These are phyloP conservation scores for Aristolochia contorta DNA, from an alignment of 164 flowering plant genomes.

Conservation along the genomic window DNA sequence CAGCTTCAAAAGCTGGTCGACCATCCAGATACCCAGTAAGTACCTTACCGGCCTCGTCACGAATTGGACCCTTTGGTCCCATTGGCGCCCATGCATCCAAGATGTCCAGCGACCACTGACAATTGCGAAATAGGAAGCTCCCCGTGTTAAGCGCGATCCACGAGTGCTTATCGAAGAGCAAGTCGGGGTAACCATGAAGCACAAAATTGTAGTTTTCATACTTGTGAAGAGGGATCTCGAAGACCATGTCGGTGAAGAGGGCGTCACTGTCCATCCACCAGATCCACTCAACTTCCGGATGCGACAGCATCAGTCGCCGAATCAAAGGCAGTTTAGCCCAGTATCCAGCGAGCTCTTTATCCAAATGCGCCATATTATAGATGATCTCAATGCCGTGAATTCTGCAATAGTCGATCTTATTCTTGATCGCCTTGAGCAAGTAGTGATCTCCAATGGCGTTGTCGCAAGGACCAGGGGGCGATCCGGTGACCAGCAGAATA, in stretches of 20 bases:
- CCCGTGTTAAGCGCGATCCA: constrained; percentile 92
- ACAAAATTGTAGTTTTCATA: constrained; percentile 58
- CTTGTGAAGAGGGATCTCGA: constrained; percentile 64
- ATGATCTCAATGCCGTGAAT: constrained; percentile 83
- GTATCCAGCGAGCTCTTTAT: constrained; percentile 76
- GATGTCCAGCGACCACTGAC: constrained; percentile 93
- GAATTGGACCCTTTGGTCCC: constrained; percentile 80
- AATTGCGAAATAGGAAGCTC: constrained; percentile 73
- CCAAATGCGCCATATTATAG: constrained; percentile 77
- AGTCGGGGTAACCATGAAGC: constrained; percentile 80
- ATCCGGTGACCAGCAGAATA: constrained; percentile 67
- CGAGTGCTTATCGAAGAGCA: constrained; percentile 65
- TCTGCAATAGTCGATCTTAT: constrained; percentile 87
- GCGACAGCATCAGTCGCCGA: constrained; percentile 64
- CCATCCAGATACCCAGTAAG: constrained; percentile 73
- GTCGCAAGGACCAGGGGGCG: constrained; percentile 81
- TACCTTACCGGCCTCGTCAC: constrained; percentile 83
- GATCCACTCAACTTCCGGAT: constrained; percentile 92
- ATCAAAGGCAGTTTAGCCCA: constrained; percentile 91
- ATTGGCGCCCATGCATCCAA: constrained; percentile 89
- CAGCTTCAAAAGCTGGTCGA: constrained; percentile 84
- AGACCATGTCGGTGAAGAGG: constrained; percentile 83
- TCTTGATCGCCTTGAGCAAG: constrained; percentile 62
- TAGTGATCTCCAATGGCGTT: constrained; percentile 89
- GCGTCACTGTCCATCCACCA: constrained; percentile 99